A percentile compares a stretch with the other conserved stretches of the same genome.
phyloP scores from a whole-genome alignment of 805 yeast species.

The Metschnikowia borealis region DNA sequence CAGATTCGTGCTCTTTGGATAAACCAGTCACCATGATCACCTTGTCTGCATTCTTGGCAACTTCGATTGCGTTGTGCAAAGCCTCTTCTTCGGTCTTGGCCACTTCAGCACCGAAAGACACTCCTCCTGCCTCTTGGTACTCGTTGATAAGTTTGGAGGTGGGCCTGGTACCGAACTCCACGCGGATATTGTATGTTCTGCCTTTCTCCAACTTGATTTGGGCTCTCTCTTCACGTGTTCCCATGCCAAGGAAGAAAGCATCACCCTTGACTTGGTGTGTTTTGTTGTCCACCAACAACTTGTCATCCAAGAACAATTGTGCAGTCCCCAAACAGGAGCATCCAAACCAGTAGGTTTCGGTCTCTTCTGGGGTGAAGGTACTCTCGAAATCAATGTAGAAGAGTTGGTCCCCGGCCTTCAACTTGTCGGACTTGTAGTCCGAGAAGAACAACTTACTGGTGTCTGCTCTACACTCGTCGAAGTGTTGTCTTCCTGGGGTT shows the following conservation, averaged over 20 bases:
- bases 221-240: conserved; percentile 49
- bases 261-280: conserved; percentile 48
- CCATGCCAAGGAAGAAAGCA: conserved; percentile 49
- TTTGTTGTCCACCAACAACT: conserved; percentile 53
- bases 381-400: conserved; percentile 46
- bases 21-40: conserved; percentile 28
- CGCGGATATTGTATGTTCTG: conserved; percentile 38
- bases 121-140: conserved; percentile 23
- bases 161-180: conserved; percentile 50
- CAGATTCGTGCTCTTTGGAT: conserved; percentile 29
- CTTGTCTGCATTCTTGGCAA: conserved; percentile 27
- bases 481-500: conserved; percentile 18
- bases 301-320: conserved; percentile 48
- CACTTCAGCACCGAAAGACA: conserved; percentile 24
- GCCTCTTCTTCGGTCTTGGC: conserved; percentile 22
- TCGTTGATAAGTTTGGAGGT: conserved; percentile 26
- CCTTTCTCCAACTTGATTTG: conserved; percentile 40
- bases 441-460: conserved; percentile 17
- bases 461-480: conserved; percentile 22
- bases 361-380: conserved; percentile 41
- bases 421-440: conserved; percentile 15
- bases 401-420: conserved; percentile 16
- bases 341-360: conserved; percentile 51
- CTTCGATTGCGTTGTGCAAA: conserved; percentile 21
- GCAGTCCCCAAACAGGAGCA: conserved; percentile 53